Evolutionary conservation across 208 protist species (phyloP).

Genomic region (Trypanosoma platydactyli): DNA sequence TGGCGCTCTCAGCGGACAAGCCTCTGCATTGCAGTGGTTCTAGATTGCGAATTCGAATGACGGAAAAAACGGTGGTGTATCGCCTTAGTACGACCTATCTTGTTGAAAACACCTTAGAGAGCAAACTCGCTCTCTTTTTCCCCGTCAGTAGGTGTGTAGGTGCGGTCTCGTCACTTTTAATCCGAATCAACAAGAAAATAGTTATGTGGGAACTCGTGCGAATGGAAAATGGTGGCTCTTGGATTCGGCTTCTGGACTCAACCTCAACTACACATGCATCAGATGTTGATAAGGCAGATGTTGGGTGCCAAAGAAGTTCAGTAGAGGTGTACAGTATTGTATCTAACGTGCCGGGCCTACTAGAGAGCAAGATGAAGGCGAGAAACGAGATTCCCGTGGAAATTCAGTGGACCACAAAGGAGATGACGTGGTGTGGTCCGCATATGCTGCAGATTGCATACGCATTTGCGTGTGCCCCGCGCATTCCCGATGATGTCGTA

Average conservation of each 20-base stretch:
- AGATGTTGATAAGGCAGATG: constrained; percentile 8
- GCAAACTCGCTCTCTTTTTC: constrained; percentile 49
- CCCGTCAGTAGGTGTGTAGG: constrained; percentile 64
- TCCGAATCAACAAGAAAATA: constrained; percentile 33
- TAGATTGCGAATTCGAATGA: constrained; percentile 32
- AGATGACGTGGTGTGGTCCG: constrained; percentile 1
- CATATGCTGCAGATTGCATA: constrained; percentile 37
- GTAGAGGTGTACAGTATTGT: constrained; percentile 14
- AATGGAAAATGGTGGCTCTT: neutral
- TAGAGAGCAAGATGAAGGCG: constrained; percentile 5
- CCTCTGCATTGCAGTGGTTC: constrained; percentile 19
- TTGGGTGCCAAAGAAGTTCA: neutral
- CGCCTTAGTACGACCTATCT: constrained; percentile 43
- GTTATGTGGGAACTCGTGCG: constrained; percentile 50
- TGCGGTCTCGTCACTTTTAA: constrained; percentile 37
- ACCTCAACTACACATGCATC: constrained; percentile 24
- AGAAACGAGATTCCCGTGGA: constrained; percentile 23
- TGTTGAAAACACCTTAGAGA: constrained; percentile 13
- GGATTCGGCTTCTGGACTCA: constrained; percentile 21
- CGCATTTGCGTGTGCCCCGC: constrained; percentile 60
- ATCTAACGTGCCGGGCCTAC: constrained; percentile 11
- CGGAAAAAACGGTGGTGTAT: constrained; percentile 48
- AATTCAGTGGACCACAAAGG: constrained; percentile 22
- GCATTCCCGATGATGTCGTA: constrained; percentile 45
- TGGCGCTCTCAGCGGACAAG: neutral